A percentile compares a stretch with the other conserved stretches of the same genome.
Conservation (phyloP, 768 basidiomycete genomes). For the Nevesoporus exiguus region DNA sequence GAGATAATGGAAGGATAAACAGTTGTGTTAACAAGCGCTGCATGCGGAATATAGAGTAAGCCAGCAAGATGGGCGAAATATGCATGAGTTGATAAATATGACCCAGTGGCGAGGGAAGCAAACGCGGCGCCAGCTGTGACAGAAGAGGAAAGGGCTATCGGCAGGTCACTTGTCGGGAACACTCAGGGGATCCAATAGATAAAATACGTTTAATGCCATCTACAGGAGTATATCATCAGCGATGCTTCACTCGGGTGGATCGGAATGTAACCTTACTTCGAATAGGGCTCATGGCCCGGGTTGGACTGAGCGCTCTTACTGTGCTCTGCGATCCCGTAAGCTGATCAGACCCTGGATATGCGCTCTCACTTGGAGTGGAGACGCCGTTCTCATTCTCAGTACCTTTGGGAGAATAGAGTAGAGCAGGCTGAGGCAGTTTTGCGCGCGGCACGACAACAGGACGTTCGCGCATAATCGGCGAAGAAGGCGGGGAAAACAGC, state of each 20-base stretch:
- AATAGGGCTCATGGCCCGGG: conserved; percentile 29
- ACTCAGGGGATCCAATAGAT: conserved; percentile 15
- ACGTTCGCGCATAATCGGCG: conserved; percentile 5
- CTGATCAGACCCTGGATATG: neutral
- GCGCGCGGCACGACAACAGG: conserved; percentile 2
- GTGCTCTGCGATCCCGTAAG: conserved; percentile 12
- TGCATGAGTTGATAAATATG: neutral
- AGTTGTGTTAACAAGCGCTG: neutral
- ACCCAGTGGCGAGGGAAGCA: neutral
- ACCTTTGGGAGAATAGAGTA: neutral
- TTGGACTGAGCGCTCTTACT: conserved; percentile 30
- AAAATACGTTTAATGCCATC: conserved; percentile 31
- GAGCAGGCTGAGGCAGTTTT: conserved; percentile 2
- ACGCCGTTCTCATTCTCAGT: neutral
- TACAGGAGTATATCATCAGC: conserved; percentile 11
- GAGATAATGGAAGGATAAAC: neutral
- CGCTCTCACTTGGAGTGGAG: conserved; percentile 1
- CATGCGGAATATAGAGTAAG: neutral
- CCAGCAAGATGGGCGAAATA: neutral
- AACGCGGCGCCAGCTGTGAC: neutral
- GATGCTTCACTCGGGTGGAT: neutral
- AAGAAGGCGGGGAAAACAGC: conserved; percentile 26
- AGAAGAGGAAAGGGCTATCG: neutral
- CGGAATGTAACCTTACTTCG: conserved; percentile 12
- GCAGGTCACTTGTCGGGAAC: conserved; percentile 9